Percentiles rank a stretch among this genome's conserved stretches.
phyloP scores from a whole-genome alignment of 192 early-diverging fungal genomes.

The Coemansia sp. region DNA sequence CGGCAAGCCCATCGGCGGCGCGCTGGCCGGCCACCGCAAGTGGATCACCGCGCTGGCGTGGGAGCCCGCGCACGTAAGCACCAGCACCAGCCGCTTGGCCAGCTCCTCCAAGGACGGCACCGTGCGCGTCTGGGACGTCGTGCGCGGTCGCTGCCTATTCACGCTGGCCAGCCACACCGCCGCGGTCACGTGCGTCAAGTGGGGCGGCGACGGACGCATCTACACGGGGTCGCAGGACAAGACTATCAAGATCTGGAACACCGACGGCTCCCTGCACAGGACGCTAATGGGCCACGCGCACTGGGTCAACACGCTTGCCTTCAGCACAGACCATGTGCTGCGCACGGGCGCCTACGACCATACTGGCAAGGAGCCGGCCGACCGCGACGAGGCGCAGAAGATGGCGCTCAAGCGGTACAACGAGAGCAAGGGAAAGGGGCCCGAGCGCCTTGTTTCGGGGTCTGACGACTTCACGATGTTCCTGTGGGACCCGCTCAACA shows the following conservation, averaged over 20 bases:
- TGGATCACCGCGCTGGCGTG: slow-evolving; percentile 89
- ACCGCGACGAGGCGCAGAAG: slow-evolving; percentile 67
- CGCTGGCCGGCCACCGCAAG: slow-evolving; percentile 82
- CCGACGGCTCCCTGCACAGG: slow-evolving; percentile 79
- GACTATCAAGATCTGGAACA: slow-evolving; percentile 93
- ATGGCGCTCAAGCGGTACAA: slow-evolving; percentile 81
- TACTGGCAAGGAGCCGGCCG: slow-evolving; percentile 62
- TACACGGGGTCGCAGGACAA: slow-evolving; percentile 94
- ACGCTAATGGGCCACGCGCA: slow-evolving; percentile 91
- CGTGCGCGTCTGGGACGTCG: slow-evolving; percentile 90
- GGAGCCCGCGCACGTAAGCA: slow-evolving; percentile 90
- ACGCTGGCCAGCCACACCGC: slow-evolving; percentile 88
- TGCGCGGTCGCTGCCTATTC: slow-evolving; percentile 69
- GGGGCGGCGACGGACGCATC: slow-evolving; percentile 93
- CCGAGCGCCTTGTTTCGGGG: slow-evolving; percentile 85
- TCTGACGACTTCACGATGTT: slow-evolving; percentile 99
- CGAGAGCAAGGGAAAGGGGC: slow-evolving; percentile 61
- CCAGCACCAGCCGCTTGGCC: slow-evolving; percentile 76
- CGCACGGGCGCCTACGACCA: slow-evolving; percentile 92
- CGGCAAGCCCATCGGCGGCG: slow-evolving; percentile 75
- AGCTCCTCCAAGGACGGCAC: slow-evolving; percentile 92
- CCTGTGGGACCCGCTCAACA: slow-evolving; percentile 84
- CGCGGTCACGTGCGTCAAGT: slow-evolving; percentile 91
- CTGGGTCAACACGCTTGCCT: slow-evolving; percentile 93
- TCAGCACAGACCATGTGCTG: slow-evolving; percentile 88